Evolutionary conservation across 371 early-diverging fungal species (phyloP), one percentile per base, ranked within the genome.

Genomic region (Mortierella sp.): DNA sequence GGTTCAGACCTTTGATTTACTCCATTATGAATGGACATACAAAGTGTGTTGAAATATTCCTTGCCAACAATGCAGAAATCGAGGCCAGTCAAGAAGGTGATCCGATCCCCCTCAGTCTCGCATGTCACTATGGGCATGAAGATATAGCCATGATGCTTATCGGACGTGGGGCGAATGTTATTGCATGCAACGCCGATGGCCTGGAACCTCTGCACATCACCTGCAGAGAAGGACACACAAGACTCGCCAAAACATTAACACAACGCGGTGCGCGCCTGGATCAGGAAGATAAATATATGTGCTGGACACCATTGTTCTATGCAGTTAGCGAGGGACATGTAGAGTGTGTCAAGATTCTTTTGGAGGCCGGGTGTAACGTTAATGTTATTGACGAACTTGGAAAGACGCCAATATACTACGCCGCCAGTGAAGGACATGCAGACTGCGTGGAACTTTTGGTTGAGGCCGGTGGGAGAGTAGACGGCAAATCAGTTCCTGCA

Each of bases 271-370:
- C 89, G 3, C 90, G 94, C 19, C 86, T 95, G 19, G 92, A 97
- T 53, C 87, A 87, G 10, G 83, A 86, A 3, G 99, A 98, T 83
- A 92, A 92, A 78, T 95, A 96, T 83, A 92, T 95, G 80, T 92
- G 95, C 9, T 98, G 99, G 99, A 94, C 97, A 4, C 96, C 98
- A 0, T 80, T 97, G 5, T 98, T 98, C 68, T 97, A 96, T 87
- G 95, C 97, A 4, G 96, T 96, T 22, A 90, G 92, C 61, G 97
- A 98, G 68, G 99, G 99, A 2, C 93, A 97, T 75, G 84, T 86
- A 1, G 93, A 92, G 23, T 95, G 96, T 82, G 94, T 94, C 3
- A 86, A 88, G 35, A 87, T 94, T 5, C 82, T 98, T 61, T 76
- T 98, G 17, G 90, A 90, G n/a, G 93, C 94, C 0, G 95, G 95